These are phyloP conservation scores for Lachnellula subtilissima DNA, from an alignment of 2,329 filamentous ascomycete species.

Conservation along the genomic window DNA sequence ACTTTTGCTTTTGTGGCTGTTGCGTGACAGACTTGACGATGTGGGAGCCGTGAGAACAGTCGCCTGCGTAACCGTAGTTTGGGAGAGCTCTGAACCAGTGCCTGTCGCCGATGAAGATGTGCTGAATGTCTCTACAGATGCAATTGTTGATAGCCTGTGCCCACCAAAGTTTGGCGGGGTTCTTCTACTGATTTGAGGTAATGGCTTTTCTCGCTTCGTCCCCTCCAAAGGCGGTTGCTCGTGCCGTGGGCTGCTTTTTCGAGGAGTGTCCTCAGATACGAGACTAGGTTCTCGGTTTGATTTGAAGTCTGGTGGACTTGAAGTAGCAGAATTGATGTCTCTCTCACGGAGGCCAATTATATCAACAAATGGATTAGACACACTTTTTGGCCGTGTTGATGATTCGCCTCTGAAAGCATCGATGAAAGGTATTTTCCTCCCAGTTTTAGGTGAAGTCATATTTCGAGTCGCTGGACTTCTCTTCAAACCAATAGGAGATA, in stretches of 20 bases:
- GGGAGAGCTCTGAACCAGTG: slow-evolving; percentile 25
- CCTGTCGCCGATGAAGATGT: slow-evolving; percentile 12
- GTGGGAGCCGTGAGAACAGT: slow-evolving; percentile 24
- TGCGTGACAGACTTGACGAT: slow-evolving; percentile 26
- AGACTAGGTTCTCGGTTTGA: slow-evolving; percentile 6
- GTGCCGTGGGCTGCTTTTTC: slow-evolving; percentile 7
- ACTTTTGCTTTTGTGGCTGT: slow-evolving; percentile 33
- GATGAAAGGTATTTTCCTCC: slow-evolving; percentile 47
- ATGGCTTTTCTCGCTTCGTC: slow-evolving; percentile 10
- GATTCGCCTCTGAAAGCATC: slow-evolving; percentile 62
- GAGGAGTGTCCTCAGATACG: slow-evolving; percentile 8
- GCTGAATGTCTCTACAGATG: slow-evolving; percentile 17
- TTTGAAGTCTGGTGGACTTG: slow-evolving; percentile 6
- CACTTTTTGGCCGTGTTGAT: slow-evolving; percentile 22
- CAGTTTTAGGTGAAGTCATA: slow-evolving; percentile 44
- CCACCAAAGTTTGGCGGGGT: slow-evolving; percentile 20
- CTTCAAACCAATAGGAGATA: slow-evolving; percentile 40
- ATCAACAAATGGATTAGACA: slow-evolving; percentile 20
- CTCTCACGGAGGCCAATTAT: slow-evolving; percentile 20
- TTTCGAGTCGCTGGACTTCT: slow-evolving; percentile 53
- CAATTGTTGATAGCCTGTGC: slow-evolving; percentile 30
- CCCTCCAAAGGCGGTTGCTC: slow-evolving; percentile 13
- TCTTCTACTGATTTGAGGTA: slow-evolving; percentile 14
- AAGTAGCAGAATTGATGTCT: slow-evolving; percentile 12
- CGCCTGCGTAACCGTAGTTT: slow-evolving; percentile 40